These are phyloP conservation scores for Hordeum pubiflorum DNA, from an alignment of 202 grass and related monocot species.

Conservation along the genomic window DNA sequence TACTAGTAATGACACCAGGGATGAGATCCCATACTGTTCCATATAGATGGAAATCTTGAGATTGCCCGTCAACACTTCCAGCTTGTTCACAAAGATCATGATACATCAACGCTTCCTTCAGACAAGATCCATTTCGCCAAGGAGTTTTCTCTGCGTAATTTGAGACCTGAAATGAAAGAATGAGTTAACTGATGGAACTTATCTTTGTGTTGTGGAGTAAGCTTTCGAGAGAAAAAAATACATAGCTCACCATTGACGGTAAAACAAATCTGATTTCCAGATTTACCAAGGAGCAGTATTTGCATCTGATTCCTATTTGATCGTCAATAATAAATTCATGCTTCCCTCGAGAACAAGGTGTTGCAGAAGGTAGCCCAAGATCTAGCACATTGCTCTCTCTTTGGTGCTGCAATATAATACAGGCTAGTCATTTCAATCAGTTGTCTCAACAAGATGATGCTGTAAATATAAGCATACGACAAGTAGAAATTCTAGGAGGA, in stretches of 20 bases:
- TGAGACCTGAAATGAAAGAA: constrained; percentile 40
- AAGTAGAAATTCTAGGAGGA: neutral
- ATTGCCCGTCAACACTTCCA: constrained; percentile 21
- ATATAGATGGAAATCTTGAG: constrained; percentile 33
- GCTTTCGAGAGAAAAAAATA: neutral
- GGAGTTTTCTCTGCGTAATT: constrained; percentile 43
- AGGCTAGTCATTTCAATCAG: neutral
- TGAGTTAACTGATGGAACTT: constrained; percentile 19
- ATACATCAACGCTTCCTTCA: constrained; percentile 41
- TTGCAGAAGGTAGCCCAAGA: constrained; percentile 13
- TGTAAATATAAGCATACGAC: neutral
- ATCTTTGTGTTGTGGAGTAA: neutral
- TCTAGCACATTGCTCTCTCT: constrained; percentile 19
- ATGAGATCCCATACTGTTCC: constrained; percentile 91
- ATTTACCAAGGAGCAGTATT: constrained; percentile 71
- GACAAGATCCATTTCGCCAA: constrained; percentile 35
- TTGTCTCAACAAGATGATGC: constrained; percentile 9
- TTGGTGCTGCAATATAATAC: constrained; percentile 40
- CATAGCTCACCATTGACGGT: constrained; percentile 51
- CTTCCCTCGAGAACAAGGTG: constrained; percentile 56
- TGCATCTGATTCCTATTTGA: constrained; percentile 76
- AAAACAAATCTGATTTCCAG: constrained; percentile 80
- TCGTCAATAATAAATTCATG: constrained; percentile 86
- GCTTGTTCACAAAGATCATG: constrained; percentile 48
- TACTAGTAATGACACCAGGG: constrained; percentile 51